These are phyloP conservation scores for Alternaria burnsii DNA, from an alignment of 2,329 filamentous ascomycete species.

Conservation along the genomic window DNA sequence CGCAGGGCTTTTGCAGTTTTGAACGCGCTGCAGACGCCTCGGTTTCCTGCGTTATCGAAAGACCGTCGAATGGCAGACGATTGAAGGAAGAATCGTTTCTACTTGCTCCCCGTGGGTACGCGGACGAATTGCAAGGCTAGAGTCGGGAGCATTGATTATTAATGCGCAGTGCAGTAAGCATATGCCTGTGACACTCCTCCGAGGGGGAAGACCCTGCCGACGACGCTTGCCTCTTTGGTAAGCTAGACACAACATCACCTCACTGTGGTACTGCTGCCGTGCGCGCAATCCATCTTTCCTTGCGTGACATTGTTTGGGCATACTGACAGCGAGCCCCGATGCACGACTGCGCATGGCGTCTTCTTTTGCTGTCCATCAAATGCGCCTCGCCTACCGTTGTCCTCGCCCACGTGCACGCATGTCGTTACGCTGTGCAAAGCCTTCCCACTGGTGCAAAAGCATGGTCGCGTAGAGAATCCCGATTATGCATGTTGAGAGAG, in stretches of 20 bases:
- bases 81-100: conserved; percentile 3
- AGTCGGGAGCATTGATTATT: conserved; percentile 21
- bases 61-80: conserved; percentile 10
- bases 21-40: conserved; percentile 19
- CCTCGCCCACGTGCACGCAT: conserved; percentile 24
- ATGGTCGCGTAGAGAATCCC: conserved; percentile 10
- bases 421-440: conserved; percentile 10
- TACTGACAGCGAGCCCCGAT: conserved; percentile 22
- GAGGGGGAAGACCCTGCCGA: conserved; percentile 7
- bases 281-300: conserved; percentile 18
- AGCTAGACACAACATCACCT: conserved; percentile 17
- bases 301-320: conserved; percentile 20
- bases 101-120: background rate
- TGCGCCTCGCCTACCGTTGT: conserved; percentile 18
- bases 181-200: conserved; percentile 9
- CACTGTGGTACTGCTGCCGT: conserved; percentile 12
- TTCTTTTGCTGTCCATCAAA: conserved; percentile 1
- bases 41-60: conserved; percentile 7
- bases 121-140: conserved; percentile 13
- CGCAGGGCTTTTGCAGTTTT: conserved; percentile 27
- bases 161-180: conserved; percentile 17
- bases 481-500: conserved; percentile 11
- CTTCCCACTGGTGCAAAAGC: conserved; percentile 8
- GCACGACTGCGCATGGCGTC: conserved; percentile 13
- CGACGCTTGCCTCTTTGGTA: conserved; percentile 19